Conservation (phyloP, 1,139 yeast genomes). For the Entelexis sorbosivorans region DNA sequence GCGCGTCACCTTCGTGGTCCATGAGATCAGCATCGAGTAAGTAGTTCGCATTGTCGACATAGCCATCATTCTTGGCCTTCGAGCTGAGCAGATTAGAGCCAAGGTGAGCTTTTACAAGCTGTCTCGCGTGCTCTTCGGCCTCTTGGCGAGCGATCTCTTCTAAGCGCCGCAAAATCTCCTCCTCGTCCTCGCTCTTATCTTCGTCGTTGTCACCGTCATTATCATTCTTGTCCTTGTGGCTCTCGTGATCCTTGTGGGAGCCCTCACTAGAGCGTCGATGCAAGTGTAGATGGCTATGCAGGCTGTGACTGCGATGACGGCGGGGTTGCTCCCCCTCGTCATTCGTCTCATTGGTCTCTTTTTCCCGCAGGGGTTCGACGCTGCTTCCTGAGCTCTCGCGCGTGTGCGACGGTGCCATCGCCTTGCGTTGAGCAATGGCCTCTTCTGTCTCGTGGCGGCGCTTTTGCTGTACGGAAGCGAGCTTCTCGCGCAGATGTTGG, state of each 20-base stretch:
- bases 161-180: slow-evolving; percentile 12
- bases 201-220: background rate
- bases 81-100: slow-evolving; percentile 6
- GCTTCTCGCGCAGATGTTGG: slow-evolving; percentile 3
- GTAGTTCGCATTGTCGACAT: slow-evolving; percentile 17
- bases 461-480: slow-evolving; percentile 8
- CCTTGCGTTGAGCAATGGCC: slow-evolving; percentile 4
- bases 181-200: slow-evolving; percentile 10
- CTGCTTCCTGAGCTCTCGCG: slow-evolving; percentile 2
- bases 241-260: background rate
- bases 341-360: background rate
- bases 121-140: slow-evolving; percentile 23
- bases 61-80: slow-evolving; percentile 17
- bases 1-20: background rate
- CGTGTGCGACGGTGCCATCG: background rate
- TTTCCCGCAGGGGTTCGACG: background rate
- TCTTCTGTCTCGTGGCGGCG: slow-evolving; percentile 11
- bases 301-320: background rate
- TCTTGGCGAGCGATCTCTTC: slow-evolving; percentile 18
- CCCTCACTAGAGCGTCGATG: background rate
- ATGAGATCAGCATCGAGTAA: slow-evolving; percentile 17
- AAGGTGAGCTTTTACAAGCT: slow-evolving; percentile 21
- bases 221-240: background rate
- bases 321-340: too few relatives aligned
- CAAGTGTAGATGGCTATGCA: background rate